Evolutionary conservation across 805 yeast species (phyloP), one percentile per base, ranked within the genome.

Genomic region (Maudiozyma bulderi): DNA sequence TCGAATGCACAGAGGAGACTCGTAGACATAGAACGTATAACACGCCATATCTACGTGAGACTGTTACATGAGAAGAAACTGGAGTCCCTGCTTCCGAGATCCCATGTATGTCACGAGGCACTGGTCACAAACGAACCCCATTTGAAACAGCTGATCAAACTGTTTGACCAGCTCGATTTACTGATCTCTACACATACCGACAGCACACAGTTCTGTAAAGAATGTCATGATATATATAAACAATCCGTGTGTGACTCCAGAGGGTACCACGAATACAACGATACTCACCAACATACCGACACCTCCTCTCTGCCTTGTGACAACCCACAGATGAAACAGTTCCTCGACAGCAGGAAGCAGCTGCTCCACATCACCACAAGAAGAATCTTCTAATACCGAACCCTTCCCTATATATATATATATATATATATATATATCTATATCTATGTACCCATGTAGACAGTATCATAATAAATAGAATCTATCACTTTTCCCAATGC

Each of bases 301-400:
- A 20, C 26, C 26, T 3, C 26, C 4, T 20, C 26, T 2, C 26
- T 20, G 26, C 26, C 26, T 20, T 20, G 26, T 4, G 26, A 20
- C 2, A 20, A 20, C 26, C 26, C 26, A 20, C 26, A 20, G 26
- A 20, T 20, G 26, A 20, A 20, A 20, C 26, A 20, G 26, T 40
- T 40, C 6, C 11, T 40, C 9, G 14, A 9, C 14, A n/a, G n/a
- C 11, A 26, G 42, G 9, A 40, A 28, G 31, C 28, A 14, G 6
- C 15, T 54, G 39, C 49, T 57, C 33, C 51, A 48, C 31, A 54
- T 57, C 11, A 45, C 52, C n/a, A 53, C 46, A 37, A 53, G 60
- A 39, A 55, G 50, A 44, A 50, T 57, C 14, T 57, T 57, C 41
- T 57, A 40, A 50, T 10, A 3, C n/a, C 3, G n/a, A 20, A 20